phyloP scores from a whole-genome alignment of 2,329 filamentous ascomycete species.

The Zasmidium angulare region DNA sequence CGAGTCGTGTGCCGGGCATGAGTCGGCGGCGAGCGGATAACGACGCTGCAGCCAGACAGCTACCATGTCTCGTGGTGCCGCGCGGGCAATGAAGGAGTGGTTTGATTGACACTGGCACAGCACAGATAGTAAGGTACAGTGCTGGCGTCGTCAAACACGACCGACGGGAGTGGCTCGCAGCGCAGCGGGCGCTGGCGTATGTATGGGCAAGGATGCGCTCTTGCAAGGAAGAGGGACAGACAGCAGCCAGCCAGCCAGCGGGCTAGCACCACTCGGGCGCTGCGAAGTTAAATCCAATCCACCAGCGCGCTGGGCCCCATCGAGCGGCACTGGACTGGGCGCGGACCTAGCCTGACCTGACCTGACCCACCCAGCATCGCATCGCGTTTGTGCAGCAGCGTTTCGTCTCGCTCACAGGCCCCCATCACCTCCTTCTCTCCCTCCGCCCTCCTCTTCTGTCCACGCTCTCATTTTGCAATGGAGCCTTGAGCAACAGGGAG shows the following conservation, averaged over 20 bases:
- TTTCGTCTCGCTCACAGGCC: slow-evolving; percentile 1
- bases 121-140: too few relatives aligned
- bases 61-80: not conserved
- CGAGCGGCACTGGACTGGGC: too few relatives aligned
- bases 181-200: slow-evolving; percentile 1
- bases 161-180: not conserved
- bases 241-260: too few relatives aligned
- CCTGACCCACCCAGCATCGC: not conserved
- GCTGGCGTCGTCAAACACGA: slow-evolving; percentile 2
- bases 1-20: not conserved
- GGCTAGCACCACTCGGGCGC: not conserved
- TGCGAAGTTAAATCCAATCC: not conserved
- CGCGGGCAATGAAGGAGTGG: not conserved
- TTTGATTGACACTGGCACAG: too few relatives aligned
- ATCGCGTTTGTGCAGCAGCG: slow-evolving; percentile 8
- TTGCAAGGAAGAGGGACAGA: not conserved
- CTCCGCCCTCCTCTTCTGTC: slow-evolving; percentile 8
- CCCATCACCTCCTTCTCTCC: slow-evolving; percentile 5
- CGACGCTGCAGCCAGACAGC: not conserved
- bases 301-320: not conserved
- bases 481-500: slow-evolving; percentile 23
- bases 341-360: too few relatives aligned
- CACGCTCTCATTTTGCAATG: slow-evolving; percentile 19
- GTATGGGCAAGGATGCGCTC: not conserved
- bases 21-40: not conserved